phyloP scores from a whole-genome alignment of 441 rosid genomes.

The Geranium incanum region DNA sequence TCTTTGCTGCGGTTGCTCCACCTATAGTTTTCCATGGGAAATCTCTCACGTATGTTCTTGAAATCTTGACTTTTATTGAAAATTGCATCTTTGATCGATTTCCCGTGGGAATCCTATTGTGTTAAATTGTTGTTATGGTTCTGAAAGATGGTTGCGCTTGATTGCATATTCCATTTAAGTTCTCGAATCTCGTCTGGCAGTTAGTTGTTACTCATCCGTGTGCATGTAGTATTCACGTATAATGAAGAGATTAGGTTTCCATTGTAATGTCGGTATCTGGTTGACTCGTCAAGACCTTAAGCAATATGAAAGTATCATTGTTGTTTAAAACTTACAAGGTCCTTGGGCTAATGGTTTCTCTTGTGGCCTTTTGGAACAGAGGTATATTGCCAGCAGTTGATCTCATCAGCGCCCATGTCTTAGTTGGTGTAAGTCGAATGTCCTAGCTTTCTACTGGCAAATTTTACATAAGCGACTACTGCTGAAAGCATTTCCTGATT shows the following conservation, averaged over 20 bases:
- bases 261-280: no score
- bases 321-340: background rate
- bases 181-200: no score
- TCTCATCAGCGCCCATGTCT: constrained; percentile 1
- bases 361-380: background rate
- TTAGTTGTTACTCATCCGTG: no score
- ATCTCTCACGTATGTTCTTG: constrained; percentile 72
- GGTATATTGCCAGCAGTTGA: constrained; percentile 7
- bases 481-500: background rate
- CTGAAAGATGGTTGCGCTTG: no score
- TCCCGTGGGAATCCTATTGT: no score
- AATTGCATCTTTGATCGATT: background rate
- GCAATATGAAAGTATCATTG: background rate
- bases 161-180: no score
- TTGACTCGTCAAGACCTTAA: background rate
- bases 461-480: no score
- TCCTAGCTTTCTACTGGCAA: background rate
- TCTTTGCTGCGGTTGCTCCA: constrained; percentile 88
- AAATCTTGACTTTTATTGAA: background rate
- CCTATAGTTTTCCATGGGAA: constrained; percentile 93
- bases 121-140: no score
- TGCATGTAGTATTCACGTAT: no score
- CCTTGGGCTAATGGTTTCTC: background rate
- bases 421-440: background rate
- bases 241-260: no score